These are phyloP conservation scores for Discostella stelligeroides DNA, from an alignment of 108 stramenopile genomes.

Conservation along the genomic window DNA sequence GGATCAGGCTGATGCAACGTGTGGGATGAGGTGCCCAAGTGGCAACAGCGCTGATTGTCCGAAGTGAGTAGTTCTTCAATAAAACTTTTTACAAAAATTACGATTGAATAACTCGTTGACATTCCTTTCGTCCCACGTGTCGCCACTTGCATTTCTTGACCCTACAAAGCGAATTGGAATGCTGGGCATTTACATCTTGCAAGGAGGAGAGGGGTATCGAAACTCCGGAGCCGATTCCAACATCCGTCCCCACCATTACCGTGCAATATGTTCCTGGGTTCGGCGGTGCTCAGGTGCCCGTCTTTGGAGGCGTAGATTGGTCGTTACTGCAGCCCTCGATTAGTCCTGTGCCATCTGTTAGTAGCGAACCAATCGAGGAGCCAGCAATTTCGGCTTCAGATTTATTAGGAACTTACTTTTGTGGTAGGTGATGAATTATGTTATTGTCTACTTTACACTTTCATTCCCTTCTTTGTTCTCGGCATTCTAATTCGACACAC, in stretches of 20 bases:
- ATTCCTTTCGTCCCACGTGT: no score
- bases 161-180: slow-evolving; percentile 35
- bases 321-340: slow-evolving; percentile 20
- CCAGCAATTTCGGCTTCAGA: slow-evolving; percentile 34
- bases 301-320: slow-evolving; percentile 39
- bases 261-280: slow-evolving; percentile 34
- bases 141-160: no score
- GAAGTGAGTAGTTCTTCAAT: slow-evolving; percentile 30
- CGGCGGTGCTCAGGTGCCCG: slow-evolving; percentile 47
- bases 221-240: slow-evolving; percentile 21
- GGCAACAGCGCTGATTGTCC: slow-evolving; percentile 45
- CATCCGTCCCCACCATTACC: slow-evolving; percentile 22
- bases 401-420: slow-evolving; percentile 41
- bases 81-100: neutral
- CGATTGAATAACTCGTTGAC: no score
- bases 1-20: slow-evolving; percentile 45
- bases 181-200: slow-evolving; percentile 50
- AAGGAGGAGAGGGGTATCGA: slow-evolving; percentile 33
- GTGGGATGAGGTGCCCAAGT: slow-evolving; percentile 37
- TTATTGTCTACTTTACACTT: neutral
- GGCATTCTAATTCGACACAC: neutral
- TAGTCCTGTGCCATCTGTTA: slow-evolving; percentile 38
- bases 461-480: slow-evolving; percentile 5
- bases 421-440: slow-evolving; percentile 23
- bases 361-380: slow-evolving; percentile 19